Percentiles rank a stretch among this genome's conserved stretches.
phyloP scores from a whole-genome alignment of 371 early-diverging fungal genomes.

The Batkoa obscura region DNA sequence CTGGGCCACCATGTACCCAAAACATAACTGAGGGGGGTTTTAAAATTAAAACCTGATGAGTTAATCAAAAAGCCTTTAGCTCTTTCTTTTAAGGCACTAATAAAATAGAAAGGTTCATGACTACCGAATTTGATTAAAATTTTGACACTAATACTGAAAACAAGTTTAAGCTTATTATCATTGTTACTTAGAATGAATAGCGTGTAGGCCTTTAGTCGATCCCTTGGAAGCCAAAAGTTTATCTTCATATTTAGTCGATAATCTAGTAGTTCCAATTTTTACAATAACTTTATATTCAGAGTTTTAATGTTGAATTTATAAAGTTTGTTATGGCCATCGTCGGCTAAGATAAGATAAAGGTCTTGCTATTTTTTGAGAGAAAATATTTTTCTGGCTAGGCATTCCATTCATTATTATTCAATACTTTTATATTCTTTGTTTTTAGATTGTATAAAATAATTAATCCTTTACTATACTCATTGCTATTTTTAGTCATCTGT shows the following conservation, averaged over 20 bases:
- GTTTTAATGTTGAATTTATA: slow-evolving; percentile 24
- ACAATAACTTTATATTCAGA: slow-evolving; percentile 4
- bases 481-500: slow-evolving; percentile 44
- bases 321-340: slow-evolving; percentile 32
- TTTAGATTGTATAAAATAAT: slow-evolving; percentile 19
- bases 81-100: slow-evolving; percentile 31
- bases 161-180: slow-evolving; percentile 13
- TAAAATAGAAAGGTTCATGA: slow-evolving; percentile 42
- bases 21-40: slow-evolving; percentile 56
- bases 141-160: slow-evolving; percentile 13
- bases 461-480: slow-evolving; percentile 58
- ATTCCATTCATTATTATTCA: slow-evolving; percentile 37
- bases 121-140: slow-evolving; percentile 12
- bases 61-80: slow-evolving; percentile 56
- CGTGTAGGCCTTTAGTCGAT: slow-evolving; percentile 26
- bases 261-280: slow-evolving; percentile 9
- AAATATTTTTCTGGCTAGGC: slow-evolving; percentile 30
- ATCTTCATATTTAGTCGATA: slow-evolving; percentile 16
- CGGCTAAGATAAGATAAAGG: slow-evolving; percentile 35
- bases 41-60: slow-evolving; percentile 35
- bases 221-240: slow-evolving; percentile 21
- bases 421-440: slow-evolving; percentile 13
- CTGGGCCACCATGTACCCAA: slow-evolving; percentile 46
- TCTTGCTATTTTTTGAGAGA: slow-evolving; percentile 25
- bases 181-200: slow-evolving; percentile 15